Percentiles rank a stretch among this genome's conserved stretches.
Conservation (phyloP, 208 protist genomes). For the Acanthamoeba lenticulata region DNA sequence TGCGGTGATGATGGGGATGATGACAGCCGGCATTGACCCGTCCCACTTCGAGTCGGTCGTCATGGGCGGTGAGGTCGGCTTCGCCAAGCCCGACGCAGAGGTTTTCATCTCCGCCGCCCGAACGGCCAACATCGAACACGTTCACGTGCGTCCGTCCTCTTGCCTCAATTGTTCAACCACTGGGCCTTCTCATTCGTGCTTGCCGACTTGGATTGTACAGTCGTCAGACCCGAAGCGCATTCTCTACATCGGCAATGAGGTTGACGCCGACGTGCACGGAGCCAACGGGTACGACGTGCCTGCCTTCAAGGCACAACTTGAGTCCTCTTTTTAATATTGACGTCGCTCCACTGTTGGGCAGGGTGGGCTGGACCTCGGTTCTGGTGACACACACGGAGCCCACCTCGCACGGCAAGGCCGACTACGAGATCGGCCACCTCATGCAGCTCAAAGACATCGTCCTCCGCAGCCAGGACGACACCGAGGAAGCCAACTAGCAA, state of each 20-base stretch:
- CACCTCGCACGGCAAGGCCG: not conserved
- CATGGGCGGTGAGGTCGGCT: constrained; percentile 31
- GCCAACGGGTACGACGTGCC: not conserved
- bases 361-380: constrained; percentile 36
- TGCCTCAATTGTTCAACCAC: not conserved
- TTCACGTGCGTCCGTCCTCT: not conserved
- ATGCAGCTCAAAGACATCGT: constrained; percentile 30
- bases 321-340: not conserved
- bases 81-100: constrained; percentile 8
- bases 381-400: constrained; percentile 40
- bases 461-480: not conserved
- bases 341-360: not conserved
- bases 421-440: constrained; percentile 27
- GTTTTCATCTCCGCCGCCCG: not conserved
- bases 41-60: constrained; percentile 10
- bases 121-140: constrained; percentile 15
- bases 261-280: not conserved
- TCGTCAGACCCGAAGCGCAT: not conserved
- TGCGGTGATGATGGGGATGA: too few relatives aligned
- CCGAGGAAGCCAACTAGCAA: not conserved
- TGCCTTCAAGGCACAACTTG: not conserved
- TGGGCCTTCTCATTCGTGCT: not conserved
- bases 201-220: not conserved
- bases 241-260: constrained; percentile 40
- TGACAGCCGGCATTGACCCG: not conserved